Base-by-base conservation (phyloP, 202 grass and related monocot genomes). In the Elaeis oleifera region DNA sequence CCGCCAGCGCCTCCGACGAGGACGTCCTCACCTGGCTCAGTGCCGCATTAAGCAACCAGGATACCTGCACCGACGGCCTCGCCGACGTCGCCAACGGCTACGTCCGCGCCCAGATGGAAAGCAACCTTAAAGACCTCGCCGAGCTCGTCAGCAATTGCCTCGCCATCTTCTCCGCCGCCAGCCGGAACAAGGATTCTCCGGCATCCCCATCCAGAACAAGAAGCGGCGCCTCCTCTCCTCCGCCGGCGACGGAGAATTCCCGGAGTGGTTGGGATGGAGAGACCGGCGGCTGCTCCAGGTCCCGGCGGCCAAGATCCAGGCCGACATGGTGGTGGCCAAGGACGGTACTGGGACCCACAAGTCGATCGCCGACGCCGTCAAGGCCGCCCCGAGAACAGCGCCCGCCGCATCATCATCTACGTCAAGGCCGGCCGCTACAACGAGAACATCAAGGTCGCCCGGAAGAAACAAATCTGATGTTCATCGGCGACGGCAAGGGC, bases 1-100 rank as follows among this genome's bases (percentile, higher is more conserved):
- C 19, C 2, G 55, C n/a, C 24, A 52, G 58, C 36, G 63, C 51
- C 2, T 52, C 67, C 52, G 56, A 69, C 28, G 81, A 85, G 6
- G 86, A 82, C 73, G 71, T 85, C 21, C 60, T 76, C 66, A 82
- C 78, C 1, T 89, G 81, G 86, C 75, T 89, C 53, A 84, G 86
- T 58, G 54, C 75, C 8, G 81, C 76, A 51, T 67, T 90, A 61
- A 90, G 78, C 17, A 84, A 76, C 67, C 78, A 89, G 57, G 86
- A 84, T 58, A 89, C 86, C 28, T 90, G 81, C 51, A 23, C 49
- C 19, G 86, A 90, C 20, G 52, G 71, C 18, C 70, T 90, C 52
- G 53, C 73, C 6, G 53, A 63, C 21, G 69, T 50, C 17, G 67
- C 23, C 20, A 61, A 69, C 17, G 52, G 54, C 49, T 25, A 63